phyloP scores from a whole-genome alignment of 108 stramenopile species.

The Skeletonema costatum region DNA sequence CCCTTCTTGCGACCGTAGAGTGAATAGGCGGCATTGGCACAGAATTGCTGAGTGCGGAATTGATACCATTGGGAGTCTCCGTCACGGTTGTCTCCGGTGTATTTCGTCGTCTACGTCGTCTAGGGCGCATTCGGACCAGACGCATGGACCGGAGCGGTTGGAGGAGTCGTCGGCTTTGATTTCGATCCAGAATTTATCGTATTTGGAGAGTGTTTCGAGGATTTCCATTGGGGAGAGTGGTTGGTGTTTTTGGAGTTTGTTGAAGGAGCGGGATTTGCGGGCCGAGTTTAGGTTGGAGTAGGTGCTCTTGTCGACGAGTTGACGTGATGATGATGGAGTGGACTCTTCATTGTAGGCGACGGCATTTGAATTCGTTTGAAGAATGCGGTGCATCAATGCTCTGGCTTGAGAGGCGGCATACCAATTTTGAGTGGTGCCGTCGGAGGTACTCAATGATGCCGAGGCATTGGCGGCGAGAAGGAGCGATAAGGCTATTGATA shows the following conservation, averaged over 20 bases:
- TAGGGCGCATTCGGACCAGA: constrained; percentile 47
- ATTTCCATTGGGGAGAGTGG: not conserved
- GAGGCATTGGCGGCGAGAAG: not conserved
- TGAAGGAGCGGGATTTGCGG: not conserved
- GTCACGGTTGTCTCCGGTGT: constrained; percentile 13
- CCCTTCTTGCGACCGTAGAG: constrained; percentile 47
- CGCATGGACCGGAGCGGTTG: not conserved
- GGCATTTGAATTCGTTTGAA: too few species aligned
- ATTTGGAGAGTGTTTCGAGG: not conserved
- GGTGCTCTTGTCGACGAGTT: not conserved
- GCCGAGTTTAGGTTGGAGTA: not conserved
- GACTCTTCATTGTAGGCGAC: too few species aligned
- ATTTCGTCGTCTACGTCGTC: constrained; percentile 40
- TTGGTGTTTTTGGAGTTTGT: not conserved
- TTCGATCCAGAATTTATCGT: not conserved
- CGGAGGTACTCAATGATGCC: not conserved
- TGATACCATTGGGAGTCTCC: constrained; percentile 60
- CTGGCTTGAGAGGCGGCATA: not conserved
- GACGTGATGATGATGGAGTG: not conserved
- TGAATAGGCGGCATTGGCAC: constrained; percentile 66
- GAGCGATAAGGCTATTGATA: not conserved
- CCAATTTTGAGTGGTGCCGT: not conserved
- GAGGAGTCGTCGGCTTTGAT: not conserved
- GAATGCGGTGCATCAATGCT: not conserved
- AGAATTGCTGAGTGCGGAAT: constrained; percentile 48